A percentile compares a stretch with the other conserved stretches of the same genome.
Conservation (phyloP, 2,329 filamentous ascomycete genomes). For the Colletotrichum orchidophilum region DNA sequence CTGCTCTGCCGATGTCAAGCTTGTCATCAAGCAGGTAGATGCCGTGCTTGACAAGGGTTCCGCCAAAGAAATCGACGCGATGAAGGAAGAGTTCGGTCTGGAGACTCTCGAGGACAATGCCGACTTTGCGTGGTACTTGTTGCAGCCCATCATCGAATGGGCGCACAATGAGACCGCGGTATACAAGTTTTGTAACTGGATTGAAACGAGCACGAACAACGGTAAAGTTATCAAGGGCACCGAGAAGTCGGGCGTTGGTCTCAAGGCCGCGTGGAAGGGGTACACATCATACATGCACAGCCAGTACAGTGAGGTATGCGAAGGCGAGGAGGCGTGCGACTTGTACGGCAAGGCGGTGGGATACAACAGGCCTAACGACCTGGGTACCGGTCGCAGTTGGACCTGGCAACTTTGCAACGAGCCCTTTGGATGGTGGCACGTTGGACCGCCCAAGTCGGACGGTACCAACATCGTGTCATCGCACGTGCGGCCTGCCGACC, state of each 20-base stretch:
- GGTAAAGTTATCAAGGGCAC: not conserved
- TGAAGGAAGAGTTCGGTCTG: slow-evolving; percentile 26
- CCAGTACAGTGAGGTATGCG: not conserved
- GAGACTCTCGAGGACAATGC: slow-evolving; percentile 7
- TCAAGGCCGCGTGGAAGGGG: slow-evolving; percentile 7
- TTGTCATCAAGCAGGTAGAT: slow-evolving; percentile 58
- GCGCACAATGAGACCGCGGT: not conserved
- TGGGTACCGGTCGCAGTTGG: slow-evolving; percentile 4
- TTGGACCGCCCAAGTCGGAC: slow-evolving; percentile 17
- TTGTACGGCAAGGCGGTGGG: not conserved
- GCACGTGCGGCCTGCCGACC: not conserved
- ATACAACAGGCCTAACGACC: not conserved
- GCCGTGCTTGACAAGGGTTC: slow-evolving; percentile 41
- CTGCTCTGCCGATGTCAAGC: slow-evolving; percentile 56
- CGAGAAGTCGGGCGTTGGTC: not conserved
- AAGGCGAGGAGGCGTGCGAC: not conserved
- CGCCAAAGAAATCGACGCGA: not conserved
- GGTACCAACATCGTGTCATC: slow-evolving; percentile 25
- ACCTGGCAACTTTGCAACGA: slow-evolving; percentile 31
- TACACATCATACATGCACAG: not conserved
- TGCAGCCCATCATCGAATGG: slow-evolving; percentile 19
- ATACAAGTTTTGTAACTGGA: slow-evolving; percentile 10
- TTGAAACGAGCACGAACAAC: slow-evolving; percentile 8
- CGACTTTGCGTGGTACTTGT: slow-evolving; percentile 14
- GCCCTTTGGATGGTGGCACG: slow-evolving; percentile 27